Percentiles rank a stretch among this genome's conserved stretches.
phyloP scores from a whole-genome alignment of 306 rosid species.

The Castanea sativa region DNA sequence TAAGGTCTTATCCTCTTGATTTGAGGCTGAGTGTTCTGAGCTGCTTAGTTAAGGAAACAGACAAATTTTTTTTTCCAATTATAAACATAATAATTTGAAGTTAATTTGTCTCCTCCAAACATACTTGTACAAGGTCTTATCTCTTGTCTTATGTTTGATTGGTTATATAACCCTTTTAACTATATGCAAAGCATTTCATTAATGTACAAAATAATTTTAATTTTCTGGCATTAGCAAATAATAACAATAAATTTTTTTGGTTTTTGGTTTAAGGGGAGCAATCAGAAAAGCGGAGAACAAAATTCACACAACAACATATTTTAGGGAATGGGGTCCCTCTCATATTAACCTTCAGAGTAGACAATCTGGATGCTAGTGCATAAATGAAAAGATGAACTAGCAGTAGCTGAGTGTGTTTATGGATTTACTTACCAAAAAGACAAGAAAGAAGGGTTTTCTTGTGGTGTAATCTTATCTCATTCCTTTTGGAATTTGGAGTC shows the following conservation, averaged over 20 bases:
- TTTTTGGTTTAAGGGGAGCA: no score
- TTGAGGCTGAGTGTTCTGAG: no score
- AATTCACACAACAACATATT: background rate
- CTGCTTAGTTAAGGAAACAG: no score
- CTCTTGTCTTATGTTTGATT: background rate
- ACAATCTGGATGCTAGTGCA: background rate
- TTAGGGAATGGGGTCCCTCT: background rate
- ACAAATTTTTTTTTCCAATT: background rate
- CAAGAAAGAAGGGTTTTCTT: background rate
- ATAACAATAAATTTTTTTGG: no score
- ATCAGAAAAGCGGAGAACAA: background rate
- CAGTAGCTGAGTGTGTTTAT: background rate
- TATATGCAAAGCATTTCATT: no score
- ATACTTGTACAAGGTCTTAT: background rate
- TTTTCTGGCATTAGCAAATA: no score
- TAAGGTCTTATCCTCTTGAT: no score
- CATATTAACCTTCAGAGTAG: background rate
- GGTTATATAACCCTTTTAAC: background rate
- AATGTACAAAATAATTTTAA: no score
- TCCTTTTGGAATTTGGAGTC: no score
- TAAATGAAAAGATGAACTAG: background rate
- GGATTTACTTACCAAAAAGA: background rate
- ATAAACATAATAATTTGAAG: background rate
- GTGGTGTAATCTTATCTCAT: no score
- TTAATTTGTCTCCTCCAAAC: background rate